Percentiles rank a stretch among this genome's conserved stretches.
Evolutionary conservation across 148 eudicot genomes (phyloP).

Genomic region (Camellia granthamiana): DNA sequence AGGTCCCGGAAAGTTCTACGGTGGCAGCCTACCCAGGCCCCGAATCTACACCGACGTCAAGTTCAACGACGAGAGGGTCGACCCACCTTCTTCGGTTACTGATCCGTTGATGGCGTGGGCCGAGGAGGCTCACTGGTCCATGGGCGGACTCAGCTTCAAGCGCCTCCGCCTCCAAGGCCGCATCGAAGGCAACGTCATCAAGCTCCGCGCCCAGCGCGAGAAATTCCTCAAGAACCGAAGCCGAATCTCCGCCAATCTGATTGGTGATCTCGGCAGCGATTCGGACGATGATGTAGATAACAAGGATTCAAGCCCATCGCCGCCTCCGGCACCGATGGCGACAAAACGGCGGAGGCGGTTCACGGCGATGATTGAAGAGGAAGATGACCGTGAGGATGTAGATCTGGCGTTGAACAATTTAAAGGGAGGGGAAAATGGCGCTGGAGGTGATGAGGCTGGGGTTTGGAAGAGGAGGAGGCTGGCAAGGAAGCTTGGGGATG

Average conservation of each 20-base stretch:
- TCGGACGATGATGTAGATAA: not conserved
- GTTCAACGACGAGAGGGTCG: slow-evolving; percentile 53
- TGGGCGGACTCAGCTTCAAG: slow-evolving; percentile 71
- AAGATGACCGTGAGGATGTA: slow-evolving; percentile 20
- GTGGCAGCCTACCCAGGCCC: slow-evolving; percentile 80
- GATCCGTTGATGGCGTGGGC: slow-evolving; percentile 77
- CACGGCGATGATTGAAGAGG: slow-evolving; percentile 25
- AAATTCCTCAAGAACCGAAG: slow-evolving; percentile 13
- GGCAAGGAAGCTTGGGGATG: slow-evolving; percentile 71
- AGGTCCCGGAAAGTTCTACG: slow-evolving; percentile 81
- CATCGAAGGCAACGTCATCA: slow-evolving; percentile 63
- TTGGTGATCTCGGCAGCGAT: not conserved
- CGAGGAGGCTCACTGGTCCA: slow-evolving; percentile 87
- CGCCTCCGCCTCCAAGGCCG: slow-evolving; percentile 81
- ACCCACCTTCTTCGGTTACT: slow-evolving; percentile 59
- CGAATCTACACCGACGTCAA: slow-evolving; percentile 61
- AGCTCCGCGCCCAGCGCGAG: slow-evolving; percentile 54
- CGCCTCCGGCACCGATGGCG: slow-evolving; percentile 60
- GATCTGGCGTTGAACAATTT: not conserved
- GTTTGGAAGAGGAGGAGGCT: slow-evolving; percentile 26
- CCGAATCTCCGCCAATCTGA: not conserved
- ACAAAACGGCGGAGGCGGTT: slow-evolving; percentile 42
- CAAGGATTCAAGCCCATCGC: slow-evolving; percentile 22
- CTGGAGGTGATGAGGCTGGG: slow-evolving; percentile 5
- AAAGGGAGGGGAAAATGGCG: not conserved